Evolutionary conservation across 768 basidiomycete genomes (phyloP).

Genomic region (Tephrocybe sp.): DNA sequence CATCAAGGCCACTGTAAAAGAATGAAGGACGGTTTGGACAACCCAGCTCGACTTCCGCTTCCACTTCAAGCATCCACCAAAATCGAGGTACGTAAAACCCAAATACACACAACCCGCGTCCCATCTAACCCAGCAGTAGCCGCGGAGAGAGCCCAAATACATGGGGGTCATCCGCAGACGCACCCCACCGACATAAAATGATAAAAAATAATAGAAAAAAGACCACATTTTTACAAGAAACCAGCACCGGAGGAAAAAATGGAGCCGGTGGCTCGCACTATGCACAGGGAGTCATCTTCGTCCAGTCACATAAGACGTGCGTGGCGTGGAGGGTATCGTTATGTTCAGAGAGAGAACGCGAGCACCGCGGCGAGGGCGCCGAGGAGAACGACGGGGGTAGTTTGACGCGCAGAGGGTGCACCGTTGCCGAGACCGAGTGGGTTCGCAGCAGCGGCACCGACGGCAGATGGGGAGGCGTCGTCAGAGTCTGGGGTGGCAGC

Average conservation of each 20-base stretch:
- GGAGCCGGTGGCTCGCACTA: slow-evolving; percentile 19
- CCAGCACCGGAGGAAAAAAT: slow-evolving; percentile 17
- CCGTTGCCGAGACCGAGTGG: slow-evolving; percentile 28
- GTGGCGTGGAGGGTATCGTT: slow-evolving; percentile 28
- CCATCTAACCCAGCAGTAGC: slow-evolving; percentile 16
- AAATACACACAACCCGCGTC: slow-evolving; percentile 1
- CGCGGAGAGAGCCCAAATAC: slow-evolving; percentile 7
- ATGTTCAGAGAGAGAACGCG: slow-evolving; percentile 30
- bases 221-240: slow-evolving; percentile 6
- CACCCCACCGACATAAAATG: slow-evolving; percentile 3
- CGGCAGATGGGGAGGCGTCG: slow-evolving; percentile 15
- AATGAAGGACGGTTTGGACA: slow-evolving; percentile 5
- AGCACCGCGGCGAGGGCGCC: slow-evolving; percentile 38
- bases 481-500: slow-evolving; percentile 1
- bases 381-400: slow-evolving; percentile 39
- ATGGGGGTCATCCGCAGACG: slow-evolving; percentile 18
- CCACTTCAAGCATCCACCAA: slow-evolving; percentile 21
- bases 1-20: slow-evolving; percentile 14
- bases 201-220: slow-evolving; percentile 5
- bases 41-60: slow-evolving; percentile 20
- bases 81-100: slow-evolving; percentile 14
- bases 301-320: slow-evolving; percentile 15
- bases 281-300: slow-evolving; percentile 11
- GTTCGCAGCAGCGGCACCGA: slow-evolving; percentile 43
- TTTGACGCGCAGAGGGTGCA: slow-evolving; percentile 35